phyloP scores from a whole-genome alignment of 768 basidiomycete genomes.

The Lyophyllum shimeji region DNA sequence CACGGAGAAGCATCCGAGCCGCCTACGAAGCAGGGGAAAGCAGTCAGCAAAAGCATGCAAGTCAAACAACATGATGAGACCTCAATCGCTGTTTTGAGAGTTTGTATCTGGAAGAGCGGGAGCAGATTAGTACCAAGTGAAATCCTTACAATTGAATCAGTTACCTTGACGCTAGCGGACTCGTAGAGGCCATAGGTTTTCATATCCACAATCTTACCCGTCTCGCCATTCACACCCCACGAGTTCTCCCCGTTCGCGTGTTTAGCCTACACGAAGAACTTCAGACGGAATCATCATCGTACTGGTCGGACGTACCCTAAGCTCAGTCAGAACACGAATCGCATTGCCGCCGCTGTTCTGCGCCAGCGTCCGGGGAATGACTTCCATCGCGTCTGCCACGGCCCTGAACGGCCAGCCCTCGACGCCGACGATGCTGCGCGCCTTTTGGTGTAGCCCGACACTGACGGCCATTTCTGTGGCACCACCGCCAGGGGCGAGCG shows the following conservation, averaged over 20 bases:
- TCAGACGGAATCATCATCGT: not conserved
- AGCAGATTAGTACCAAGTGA: not conserved
- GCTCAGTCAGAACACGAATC: conserved; percentile 88
- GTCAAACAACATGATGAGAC: conserved; percentile 32
- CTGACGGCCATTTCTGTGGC: conserved; percentile 98
- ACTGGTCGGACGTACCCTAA: conserved; percentile 64
- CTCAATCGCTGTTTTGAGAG: conserved; percentile 96
- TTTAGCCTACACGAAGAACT: conserved; percentile 65
- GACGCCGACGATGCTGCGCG: conserved; percentile 79
- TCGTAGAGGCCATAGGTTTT: conserved; percentile 92
- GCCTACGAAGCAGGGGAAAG: conserved; percentile 44
- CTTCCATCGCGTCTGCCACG: conserved; percentile 95
- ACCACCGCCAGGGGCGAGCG: conserved; percentile 92
- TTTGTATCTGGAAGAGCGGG: conserved; percentile 69
- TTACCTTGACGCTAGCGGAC: conserved; percentile 91
- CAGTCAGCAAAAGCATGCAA: not conserved
- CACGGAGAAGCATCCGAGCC: conserved; percentile 86
- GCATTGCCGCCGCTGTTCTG: conserved; percentile 97
- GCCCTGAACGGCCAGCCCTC: conserved; percentile 91
- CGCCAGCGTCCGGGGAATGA: conserved; percentile 91
- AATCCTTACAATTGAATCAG: not conserved
- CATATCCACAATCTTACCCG: conserved; percentile 96
- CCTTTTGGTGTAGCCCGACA: conserved; percentile 80
- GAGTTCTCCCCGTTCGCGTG: conserved; percentile 89
- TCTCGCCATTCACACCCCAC: conserved; percentile 96